Evolutionary conservation across 306 rosid species (phyloP).

Genomic region (barrel medic (Medicago truncatula)): MtrunA17r5.0-ANR NC_053044.1:50772001-50772500

Average conservation of each 20-base stretch:
- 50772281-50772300: constrained; percentile 75
- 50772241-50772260: constrained; percentile 96
- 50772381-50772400: neutral
- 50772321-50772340: neutral
- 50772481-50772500: constrained; percentile 95
- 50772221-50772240: constrained; percentile 99
- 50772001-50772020: constrained; percentile 78
- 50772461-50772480: constrained; percentile 90
- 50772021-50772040: constrained; percentile 97
- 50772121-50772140: constrained; percentile 97
- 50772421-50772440: constrained; percentile 68
- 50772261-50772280: constrained; percentile 90
- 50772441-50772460: constrained; percentile 95
- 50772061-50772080: constrained; percentile 88
- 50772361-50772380: neutral
- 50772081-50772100: constrained; percentile 66
- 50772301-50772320: neutral
- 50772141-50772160: constrained; percentile 99
- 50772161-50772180: constrained; percentile 98
- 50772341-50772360: neutral
- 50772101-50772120: constrained; percentile 86
- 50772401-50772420: neutral
- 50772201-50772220: constrained; percentile 95
- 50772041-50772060: constrained; percentile 95
- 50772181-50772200: constrained; percentile 98